Conservation (phyloP, 208 protist genomes). For the Acanthamoeba healyi region DNA sequence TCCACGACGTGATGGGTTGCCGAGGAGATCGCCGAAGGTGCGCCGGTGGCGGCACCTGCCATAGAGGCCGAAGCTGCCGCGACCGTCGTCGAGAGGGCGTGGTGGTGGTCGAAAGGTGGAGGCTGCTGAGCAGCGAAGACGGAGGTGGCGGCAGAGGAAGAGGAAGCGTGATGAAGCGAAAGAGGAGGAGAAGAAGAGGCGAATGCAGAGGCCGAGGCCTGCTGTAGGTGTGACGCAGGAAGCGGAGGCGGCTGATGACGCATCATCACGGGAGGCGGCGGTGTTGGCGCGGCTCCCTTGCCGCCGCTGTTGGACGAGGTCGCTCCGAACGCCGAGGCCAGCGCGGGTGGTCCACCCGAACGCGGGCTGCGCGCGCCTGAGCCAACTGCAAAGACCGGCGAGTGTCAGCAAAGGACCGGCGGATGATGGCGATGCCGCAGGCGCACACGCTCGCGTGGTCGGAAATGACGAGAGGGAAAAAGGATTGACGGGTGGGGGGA, state of each 20-base stretch:
- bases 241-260: neutral
- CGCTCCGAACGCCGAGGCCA: neutral
- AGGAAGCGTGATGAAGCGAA: neutral
- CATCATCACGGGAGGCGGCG: neutral
- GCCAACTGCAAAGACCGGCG: too few species aligned
- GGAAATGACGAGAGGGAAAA: too few species aligned
- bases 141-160: neutral
- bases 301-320: neutral
- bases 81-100: neutral
- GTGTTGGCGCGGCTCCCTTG: neutral
- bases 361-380: neutral
- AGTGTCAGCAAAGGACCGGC: too few species aligned
- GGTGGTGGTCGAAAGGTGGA: neutral
- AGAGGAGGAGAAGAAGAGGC: neutral
- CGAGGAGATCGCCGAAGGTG: too few species aligned
- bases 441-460: too few species aligned
- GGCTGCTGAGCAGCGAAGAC: neutral
- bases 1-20: too few species aligned
- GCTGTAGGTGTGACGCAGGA: neutral
- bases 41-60: too few species aligned
- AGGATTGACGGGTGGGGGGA: too few species aligned
- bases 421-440: too few species aligned
- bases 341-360: neutral
- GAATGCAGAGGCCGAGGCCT: neutral
- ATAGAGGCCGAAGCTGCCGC: too few species aligned